Percentiles rank a stretch among this genome's conserved stretches.
phyloP scores from a whole-genome alignment of 257 asterid species.

The Solanum bulbocastanum region DNA sequence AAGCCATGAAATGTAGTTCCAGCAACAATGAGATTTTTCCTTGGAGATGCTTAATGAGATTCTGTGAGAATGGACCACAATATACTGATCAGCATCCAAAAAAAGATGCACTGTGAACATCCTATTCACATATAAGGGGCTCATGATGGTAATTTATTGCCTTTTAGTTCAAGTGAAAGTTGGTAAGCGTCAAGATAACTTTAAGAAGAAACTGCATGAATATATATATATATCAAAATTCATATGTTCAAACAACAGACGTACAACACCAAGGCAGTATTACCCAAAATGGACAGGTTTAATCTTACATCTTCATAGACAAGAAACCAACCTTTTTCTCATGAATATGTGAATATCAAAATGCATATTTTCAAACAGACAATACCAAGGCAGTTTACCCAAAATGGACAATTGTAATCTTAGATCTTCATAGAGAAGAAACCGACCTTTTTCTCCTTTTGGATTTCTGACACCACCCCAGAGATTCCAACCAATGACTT shows the following conservation, averaged over 20 bases:
- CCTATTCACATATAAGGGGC: background rate
- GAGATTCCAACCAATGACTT: conserved; percentile 92
- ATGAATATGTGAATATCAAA: background rate
- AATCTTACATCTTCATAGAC: background rate
- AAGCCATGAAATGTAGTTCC: background rate
- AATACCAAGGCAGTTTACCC: background rate
- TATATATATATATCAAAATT: background rate
- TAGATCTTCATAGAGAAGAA: background rate
- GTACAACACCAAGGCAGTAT: background rate
- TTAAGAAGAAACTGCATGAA: background rate
- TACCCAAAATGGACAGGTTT: background rate
- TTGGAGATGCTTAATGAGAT: background rate
- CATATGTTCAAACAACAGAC: background rate
- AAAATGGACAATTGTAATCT: background rate
- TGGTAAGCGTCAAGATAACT: background rate
- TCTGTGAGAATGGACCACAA: background rate
- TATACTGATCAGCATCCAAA: background rate
- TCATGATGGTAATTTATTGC: background rate
- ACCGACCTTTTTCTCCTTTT: conserved; percentile 84
- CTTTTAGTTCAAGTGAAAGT: background rate
- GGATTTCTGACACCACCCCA: conserved; percentile 90
- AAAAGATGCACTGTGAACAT: background rate
- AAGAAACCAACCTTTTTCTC: conserved; percentile 43
- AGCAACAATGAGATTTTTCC: background rate
- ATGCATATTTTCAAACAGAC: background rate